Evolutionary conservation across 306 rosid species (phyloP).

Genomic region (Gleditsia sinensis): DNA sequence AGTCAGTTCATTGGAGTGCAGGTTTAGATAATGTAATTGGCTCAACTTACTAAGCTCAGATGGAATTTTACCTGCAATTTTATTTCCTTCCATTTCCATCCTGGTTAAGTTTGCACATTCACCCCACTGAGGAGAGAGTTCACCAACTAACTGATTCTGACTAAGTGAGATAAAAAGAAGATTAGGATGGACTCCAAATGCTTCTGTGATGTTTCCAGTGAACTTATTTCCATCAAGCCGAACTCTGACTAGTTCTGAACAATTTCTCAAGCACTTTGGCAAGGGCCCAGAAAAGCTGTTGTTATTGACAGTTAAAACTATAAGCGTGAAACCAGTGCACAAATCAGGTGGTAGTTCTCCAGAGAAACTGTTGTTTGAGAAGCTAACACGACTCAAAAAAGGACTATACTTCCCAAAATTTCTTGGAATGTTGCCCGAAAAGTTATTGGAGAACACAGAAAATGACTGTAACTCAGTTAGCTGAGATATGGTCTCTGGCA

Average conservation of each 20-base stretch:
- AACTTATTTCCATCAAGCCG: slow-evolving; percentile 59
- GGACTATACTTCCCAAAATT: slow-evolving; percentile 64
- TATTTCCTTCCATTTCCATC: slow-evolving; percentile 50
- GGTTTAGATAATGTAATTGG: slow-evolving; percentile 27
- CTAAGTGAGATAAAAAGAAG: slow-evolving; percentile 36
- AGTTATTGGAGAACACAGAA: slow-evolving; percentile 60
- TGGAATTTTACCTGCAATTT: slow-evolving; percentile 64
- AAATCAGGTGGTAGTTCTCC: slow-evolving; percentile 67
- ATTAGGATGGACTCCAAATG: slow-evolving; percentile 39
- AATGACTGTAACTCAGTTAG: slow-evolving; percentile 31
- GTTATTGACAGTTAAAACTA: slow-evolving; percentile 30
- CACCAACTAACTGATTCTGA: slow-evolving; percentile 53
- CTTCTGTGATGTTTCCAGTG: slow-evolving; percentile 62
- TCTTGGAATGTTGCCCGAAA: slow-evolving; percentile 53
- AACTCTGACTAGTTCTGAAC: slow-evolving; percentile 47
- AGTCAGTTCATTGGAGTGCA: slow-evolving; percentile 41
- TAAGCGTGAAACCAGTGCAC: slow-evolving; percentile 44
- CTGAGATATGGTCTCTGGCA: slow-evolving; percentile 53
- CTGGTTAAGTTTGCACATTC: slow-evolving; percentile 45
- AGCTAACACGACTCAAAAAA: slow-evolving; percentile 33
- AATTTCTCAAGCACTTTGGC: slow-evolving; percentile 63
- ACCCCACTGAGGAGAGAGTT: slow-evolving; percentile 60
- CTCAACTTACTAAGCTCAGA: slow-evolving; percentile 45
- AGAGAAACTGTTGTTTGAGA: slow-evolving; percentile 64
- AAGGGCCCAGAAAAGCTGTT: slow-evolving; percentile 61